phyloP scores from a whole-genome alignment of 2,329 filamentous ascomycete species.

The Penicillium sp. region DNA sequence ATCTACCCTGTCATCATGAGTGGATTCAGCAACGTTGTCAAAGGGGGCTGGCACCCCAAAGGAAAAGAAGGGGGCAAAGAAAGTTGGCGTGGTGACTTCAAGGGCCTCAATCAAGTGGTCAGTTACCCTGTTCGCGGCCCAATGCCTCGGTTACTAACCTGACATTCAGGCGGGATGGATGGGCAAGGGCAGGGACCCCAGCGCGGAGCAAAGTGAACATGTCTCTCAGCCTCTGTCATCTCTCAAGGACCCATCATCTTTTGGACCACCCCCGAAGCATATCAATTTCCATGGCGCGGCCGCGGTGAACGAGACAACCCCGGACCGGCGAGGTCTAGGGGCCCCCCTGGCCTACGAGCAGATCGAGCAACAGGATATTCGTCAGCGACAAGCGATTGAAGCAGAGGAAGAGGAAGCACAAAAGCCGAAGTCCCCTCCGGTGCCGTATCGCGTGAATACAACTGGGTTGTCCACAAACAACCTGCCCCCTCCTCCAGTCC shows the following conservation, averaged over 20 bases:
- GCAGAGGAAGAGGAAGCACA: constrained; percentile 27
- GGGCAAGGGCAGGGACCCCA: constrained; percentile 53
- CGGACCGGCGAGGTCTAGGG: constrained; percentile 45
- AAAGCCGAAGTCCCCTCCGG: constrained; percentile 53
- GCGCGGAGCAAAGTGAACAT: constrained; percentile 49
- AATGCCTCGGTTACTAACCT: constrained; percentile 13
- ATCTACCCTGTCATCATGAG: constrained; percentile 38
- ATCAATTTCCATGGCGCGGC: constrained; percentile 50
- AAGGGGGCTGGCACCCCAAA: constrained; percentile 57
- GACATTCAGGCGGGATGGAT: constrained; percentile 56
- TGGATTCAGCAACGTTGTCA: constrained; percentile 49
- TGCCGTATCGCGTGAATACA: constrained; percentile 69
- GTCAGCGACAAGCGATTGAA: constrained; percentile 31
- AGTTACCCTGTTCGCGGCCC: constrained; percentile 22
- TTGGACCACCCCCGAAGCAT: constrained; percentile 78
- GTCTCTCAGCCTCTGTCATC: constrained; percentile 64
- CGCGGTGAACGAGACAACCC: constrained; percentile 47
- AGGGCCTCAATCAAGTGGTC: constrained; percentile 59
- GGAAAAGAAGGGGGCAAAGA: constrained; percentile 52
- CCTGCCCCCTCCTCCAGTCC: constrained; percentile 69
- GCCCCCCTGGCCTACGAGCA: constrained; percentile 43
- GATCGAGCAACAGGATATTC: constrained; percentile 31
- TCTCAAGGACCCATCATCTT: constrained; percentile 73
- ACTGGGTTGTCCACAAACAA: constrained; percentile 69
- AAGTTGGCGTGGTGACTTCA: constrained; percentile 57